These are phyloP conservation scores for Suhomyces terraborum DNA, from an alignment of 1,139 yeast species.

Conservation along the genomic window DNA sequence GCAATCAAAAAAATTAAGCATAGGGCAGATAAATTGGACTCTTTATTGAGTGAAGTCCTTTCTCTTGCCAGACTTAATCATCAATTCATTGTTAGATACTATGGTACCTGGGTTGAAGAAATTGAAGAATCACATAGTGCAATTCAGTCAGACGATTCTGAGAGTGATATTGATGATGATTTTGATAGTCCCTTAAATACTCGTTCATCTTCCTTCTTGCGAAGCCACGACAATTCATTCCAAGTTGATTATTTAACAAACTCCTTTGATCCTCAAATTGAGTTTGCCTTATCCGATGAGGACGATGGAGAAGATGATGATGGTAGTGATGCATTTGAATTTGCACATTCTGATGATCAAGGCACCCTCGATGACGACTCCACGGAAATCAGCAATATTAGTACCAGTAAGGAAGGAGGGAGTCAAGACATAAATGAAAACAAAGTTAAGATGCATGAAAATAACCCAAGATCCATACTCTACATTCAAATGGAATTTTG, in stretches of 20 bases:
- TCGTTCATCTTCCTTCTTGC: constrained; percentile 34
- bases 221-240: constrained; percentile 39
- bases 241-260: constrained; percentile 68
- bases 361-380: constrained; percentile 8
- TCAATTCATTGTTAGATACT: constrained; percentile 92
- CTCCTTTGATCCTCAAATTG: constrained; percentile 62
- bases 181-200: constrained; percentile 24
- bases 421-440: constrained; percentile 9
- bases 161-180: constrained; percentile 22
- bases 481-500: constrained; percentile 97
- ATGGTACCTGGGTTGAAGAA: constrained; percentile 96
- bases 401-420: constrained; percentile 17
- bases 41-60: constrained; percentile 86
- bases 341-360: constrained; percentile 25
- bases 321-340: constrained; percentile 29
- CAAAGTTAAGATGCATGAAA: neutral
- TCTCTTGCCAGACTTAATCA: constrained; percentile 89
- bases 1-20: constrained; percentile 93
- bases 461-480: constrained; percentile 54
- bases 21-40: constrained; percentile 73
- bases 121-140: constrained; percentile 33
- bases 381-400: constrained; percentile 14
- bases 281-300: constrained; percentile 50
- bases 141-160: constrained; percentile 23
- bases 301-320: neutral